phyloP scores from a whole-genome alignment of 169 alveolate species.

The Cryptosporidium muris region DNA sequence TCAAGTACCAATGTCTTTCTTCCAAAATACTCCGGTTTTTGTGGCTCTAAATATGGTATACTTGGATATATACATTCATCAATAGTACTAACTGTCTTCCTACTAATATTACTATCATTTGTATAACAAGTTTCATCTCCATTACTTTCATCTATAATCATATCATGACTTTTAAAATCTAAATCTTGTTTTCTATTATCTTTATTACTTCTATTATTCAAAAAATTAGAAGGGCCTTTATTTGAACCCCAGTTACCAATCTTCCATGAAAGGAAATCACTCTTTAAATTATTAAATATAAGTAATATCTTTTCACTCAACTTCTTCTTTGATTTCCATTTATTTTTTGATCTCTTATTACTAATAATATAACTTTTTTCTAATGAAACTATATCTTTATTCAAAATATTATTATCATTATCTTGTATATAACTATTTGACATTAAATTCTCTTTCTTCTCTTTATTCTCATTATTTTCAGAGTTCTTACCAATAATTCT shows the following conservation, averaged over 20 bases:
- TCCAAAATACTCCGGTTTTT: constrained; percentile 68
- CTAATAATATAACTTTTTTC: neutral
- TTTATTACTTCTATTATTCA: neutral
- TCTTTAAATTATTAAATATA: too few species aligned
- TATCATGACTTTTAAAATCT: neutral
- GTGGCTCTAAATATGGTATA: constrained; percentile 66
- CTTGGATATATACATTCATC: neutral
- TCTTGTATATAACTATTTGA: neutral
- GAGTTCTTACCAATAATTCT: neutral
- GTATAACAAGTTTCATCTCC: constrained; percentile 43
- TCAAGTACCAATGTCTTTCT: constrained; percentile 79
- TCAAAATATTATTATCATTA: neutral
- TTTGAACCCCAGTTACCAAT: neutral
- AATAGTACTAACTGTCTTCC: neutral
- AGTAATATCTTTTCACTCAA: too few species aligned
- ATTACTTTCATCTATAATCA: neutral
- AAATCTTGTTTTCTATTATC: neutral
- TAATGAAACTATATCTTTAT: neutral
- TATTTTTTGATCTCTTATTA: neutral
- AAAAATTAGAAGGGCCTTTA: neutral
- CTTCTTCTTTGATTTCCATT: neutral
- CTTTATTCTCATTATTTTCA: neutral
- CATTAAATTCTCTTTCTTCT: neutral
- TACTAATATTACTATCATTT: neutral
- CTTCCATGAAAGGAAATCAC: too few species aligned